Evolutionary conservation across 768 basidiomycete genomes (phyloP), one percentile per base, ranked within the genome.

Genomic region (Hysterangium stoloniferum): DNA sequence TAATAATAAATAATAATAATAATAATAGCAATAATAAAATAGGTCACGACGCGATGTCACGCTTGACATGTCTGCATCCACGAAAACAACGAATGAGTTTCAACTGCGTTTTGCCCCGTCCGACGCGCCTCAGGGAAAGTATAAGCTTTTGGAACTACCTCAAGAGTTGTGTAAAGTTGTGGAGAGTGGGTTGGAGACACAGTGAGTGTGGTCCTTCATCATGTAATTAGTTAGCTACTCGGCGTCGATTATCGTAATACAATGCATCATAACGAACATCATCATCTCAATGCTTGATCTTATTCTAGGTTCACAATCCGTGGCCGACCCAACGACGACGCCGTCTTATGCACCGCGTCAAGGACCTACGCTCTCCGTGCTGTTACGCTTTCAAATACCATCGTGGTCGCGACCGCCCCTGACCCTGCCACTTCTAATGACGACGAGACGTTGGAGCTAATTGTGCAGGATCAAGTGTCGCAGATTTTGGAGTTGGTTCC

Each of bases 341-440:
- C 94, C 0, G 92, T 96, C 0, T 68, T 95, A 7, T 97, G 95
- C 64, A 95, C 93, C 0, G 58, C 71, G 0, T 74, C 82, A 52
- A 80, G 77, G 62, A 98, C 95, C 0, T 99, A 85, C 62, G 61
- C 77, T 2, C 68, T 98, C 24, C 82, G 94, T 49, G 86, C 92
- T 0, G 83, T 98, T n/a, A 74, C 76, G 7, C 70, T 96, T 41
- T 96, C 93, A 15, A 98, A 98, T 64, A 84, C 91, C 0, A 68
- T 94, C 29, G 71, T 93, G 11, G 76, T 97, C 37, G 72, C 86
- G 53, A 80, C 81, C 2, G 69, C 80, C 15, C 67, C 72, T 2
- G 61, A 54, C 11, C 40, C 11, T 3, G 46, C 48, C 45, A 34
- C 19, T 2, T 19, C 19, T 22, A 24, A 25, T 22, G 20, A 42